Base-by-base conservation (phyloP, 2,329 filamentous ascomycete genomes). In the Cladosporium sp. region DNA sequence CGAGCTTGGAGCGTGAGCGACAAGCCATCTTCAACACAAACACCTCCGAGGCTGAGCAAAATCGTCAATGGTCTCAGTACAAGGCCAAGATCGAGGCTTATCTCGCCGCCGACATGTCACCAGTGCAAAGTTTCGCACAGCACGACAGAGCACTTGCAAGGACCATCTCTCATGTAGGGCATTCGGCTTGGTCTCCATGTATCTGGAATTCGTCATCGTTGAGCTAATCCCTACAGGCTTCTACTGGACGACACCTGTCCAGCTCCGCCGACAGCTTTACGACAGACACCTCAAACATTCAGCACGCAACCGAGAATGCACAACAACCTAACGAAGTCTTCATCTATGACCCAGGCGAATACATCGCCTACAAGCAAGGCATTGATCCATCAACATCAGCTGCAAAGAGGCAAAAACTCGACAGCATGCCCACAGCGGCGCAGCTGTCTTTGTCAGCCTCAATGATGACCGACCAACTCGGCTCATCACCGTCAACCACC, bases 11-110 rank as follows among this genome's bases (percentile, higher is more conserved):
- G 63, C 73, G 75, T 60, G 74, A 77, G 67, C 74, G 73, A 65
- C 75, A 74, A 59, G 69, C 75, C 21, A 76, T 80, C 70, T 78
- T 73, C 73, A 69, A 61, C 53, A 68, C 70, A 59, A 68, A 79
- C 63, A 64, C 71, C 53, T 69, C 77, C 49, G 74, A 77, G 46
- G 70, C 76, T 39, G 69, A 78, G 65, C 75, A 74, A 65, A 73
- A 77, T 53, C 65, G 70, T n/a, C 73, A 73, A 58, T 79, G 77
- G 78, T 66, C 68, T 26, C 71, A 75, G 56, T 69, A 68, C 39
- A 68, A 66, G 64, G 69, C 70, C 7, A 63, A 70, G 34, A 64
- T 76, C 39, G 68, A 69, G 59, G 69, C 74, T 18, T 65, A 36
- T 32, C 36, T 58, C 23, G 56, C 56, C 23, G 32, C 56, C 1